These are phyloP conservation scores for Jatropha curcas DNA, from an alignment of 345 rosid genomes.

Conservation along the genomic window DNA sequence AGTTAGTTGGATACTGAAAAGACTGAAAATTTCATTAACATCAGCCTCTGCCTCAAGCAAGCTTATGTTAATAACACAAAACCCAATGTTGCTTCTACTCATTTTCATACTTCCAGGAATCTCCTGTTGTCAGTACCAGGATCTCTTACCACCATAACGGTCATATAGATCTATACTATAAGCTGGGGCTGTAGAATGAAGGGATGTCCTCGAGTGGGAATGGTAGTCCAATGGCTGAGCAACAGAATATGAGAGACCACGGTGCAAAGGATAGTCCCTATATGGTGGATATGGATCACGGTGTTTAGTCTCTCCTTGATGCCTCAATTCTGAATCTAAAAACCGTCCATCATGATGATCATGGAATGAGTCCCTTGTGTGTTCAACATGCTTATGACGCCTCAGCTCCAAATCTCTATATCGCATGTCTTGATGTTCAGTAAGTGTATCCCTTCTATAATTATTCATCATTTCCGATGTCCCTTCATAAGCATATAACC, in stretches of 20 bases:
- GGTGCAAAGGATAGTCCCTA: background rate
- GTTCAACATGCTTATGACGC: conserved; percentile 2
- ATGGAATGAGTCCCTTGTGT: background rate
- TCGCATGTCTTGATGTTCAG: conserved; percentile 2
- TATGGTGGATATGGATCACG: background rate
- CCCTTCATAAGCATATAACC: conserved; percentile 3
- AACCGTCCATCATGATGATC: background rate
- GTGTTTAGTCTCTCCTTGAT: background rate
- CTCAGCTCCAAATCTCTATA: conserved; percentile 1
- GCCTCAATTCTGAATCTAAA: conserved; percentile 1
- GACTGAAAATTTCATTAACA: background rate
- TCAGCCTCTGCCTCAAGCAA: background rate
- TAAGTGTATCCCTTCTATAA: conserved; percentile 16
- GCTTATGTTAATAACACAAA: background rate
- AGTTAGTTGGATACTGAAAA: too few species aligned
- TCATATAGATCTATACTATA: background rate
- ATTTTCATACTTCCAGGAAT: background rate
- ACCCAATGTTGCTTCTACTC: background rate
- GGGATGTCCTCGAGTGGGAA: background rate
- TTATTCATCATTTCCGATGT: conserved; percentile 4
- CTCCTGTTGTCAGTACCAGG: background rate
- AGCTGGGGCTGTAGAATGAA: background rate
- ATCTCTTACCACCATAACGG: background rate
- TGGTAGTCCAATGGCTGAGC: conserved; percentile 4
- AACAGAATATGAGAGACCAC: conserved; percentile 1